Percentiles rank a stretch among this genome's conserved stretches.
Conservation (phyloP, 768 basidiomycete genomes). For the Austroboletus eburneus region DNA sequence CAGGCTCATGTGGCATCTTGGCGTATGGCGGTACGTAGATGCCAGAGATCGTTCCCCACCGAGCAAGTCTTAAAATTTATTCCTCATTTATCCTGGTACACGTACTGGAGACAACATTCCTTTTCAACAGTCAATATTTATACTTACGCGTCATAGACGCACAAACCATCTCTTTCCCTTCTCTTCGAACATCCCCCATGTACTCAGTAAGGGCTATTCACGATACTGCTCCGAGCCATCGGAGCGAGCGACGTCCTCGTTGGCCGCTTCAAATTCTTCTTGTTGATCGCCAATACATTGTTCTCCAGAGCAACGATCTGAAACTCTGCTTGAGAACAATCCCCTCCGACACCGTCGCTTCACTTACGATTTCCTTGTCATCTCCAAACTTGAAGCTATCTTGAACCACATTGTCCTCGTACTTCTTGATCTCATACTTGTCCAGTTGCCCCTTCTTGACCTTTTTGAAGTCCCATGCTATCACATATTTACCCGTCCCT, state of each 20-base stretch:
- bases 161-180: no score
- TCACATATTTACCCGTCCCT: slow-evolving; percentile 84
- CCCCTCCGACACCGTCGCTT: neutral
- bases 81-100: slow-evolving; percentile 18
- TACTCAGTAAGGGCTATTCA: slow-evolving; percentile 58
- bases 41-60: slow-evolving; percentile 44
- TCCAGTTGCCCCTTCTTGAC: slow-evolving; percentile 90
- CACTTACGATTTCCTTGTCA: slow-evolving; percentile 87
- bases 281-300: slow-evolving; percentile 90
- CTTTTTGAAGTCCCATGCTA: slow-evolving; percentile 97
- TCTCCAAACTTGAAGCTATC: slow-evolving; percentile 98
- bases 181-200: no score
- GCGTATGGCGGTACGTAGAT: slow-evolving; percentile 71
- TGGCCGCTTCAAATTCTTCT: slow-evolving; percentile 85
- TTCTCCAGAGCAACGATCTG: slow-evolving; percentile 94
- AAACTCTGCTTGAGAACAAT: slow-evolving; percentile 6
- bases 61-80: slow-evolving; percentile 20
- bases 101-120: slow-evolving; percentile 1
- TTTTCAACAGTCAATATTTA: neutral
- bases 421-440: slow-evolving; percentile 96
- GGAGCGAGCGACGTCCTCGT: slow-evolving; percentile 69
- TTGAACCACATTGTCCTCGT: slow-evolving; percentile 91
- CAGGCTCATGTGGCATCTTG: slow-evolving; percentile 69
- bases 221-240: slow-evolving; percentile 50
- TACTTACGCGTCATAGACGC: no score